Evolutionary conservation across 139 green algal genomes (phyloP).

Genomic region (Volvox africanus): DNA sequence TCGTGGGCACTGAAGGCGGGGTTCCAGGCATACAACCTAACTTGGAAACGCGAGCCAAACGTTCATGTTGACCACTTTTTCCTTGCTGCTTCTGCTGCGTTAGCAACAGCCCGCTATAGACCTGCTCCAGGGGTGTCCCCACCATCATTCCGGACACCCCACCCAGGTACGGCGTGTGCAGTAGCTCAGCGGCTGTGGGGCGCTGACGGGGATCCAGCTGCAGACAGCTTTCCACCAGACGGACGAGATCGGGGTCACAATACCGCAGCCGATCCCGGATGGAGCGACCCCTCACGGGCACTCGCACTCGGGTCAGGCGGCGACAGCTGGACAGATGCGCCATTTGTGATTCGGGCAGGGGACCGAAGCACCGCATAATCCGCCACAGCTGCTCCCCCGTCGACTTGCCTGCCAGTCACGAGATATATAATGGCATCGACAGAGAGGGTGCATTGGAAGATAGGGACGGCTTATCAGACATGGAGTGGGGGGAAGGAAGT

Average conservation of each 20-base stretch:
- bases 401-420: neutral
- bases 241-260: neutral
- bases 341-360: slow-evolving; percentile 49
- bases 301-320: neutral
- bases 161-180: slow-evolving; percentile 18
- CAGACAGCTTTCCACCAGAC: slow-evolving; percentile 27
- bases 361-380: slow-evolving; percentile 69
- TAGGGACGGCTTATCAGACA: no score
- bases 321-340: slow-evolving; percentile 15
- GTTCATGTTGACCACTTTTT: no score
- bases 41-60: no score
- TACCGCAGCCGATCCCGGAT: neutral
- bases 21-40: no score
- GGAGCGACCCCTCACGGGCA: neutral
- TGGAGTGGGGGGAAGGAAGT: no score
- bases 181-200: slow-evolving; percentile 18
- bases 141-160: neutral
- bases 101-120: neutral
- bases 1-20: no score
- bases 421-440: no score
- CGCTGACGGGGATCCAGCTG: neutral
- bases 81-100: neutral
- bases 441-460: no score
- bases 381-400: slow-evolving; percentile 84
- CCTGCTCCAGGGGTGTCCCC: neutral